Evolutionary conservation across 2,329 filamentous ascomycete genomes (phyloP).

Genomic region (Coniochaeta sp.): DNA sequence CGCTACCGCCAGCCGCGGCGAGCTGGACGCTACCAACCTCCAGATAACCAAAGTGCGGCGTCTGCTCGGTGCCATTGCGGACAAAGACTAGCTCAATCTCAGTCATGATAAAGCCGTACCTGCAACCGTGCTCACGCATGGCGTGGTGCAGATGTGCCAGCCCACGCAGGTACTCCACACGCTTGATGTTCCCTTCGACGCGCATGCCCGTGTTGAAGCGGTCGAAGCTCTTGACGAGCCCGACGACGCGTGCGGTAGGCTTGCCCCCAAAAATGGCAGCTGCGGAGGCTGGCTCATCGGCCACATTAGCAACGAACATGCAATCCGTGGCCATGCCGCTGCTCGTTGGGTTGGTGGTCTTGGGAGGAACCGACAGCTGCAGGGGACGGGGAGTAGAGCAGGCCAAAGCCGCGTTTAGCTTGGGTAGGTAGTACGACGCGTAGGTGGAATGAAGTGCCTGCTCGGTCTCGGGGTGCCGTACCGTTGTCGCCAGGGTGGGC

Average conservation of each 20-base stretch:
- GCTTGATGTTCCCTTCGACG: constrained; percentile 72
- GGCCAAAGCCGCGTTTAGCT: constrained; percentile 77
- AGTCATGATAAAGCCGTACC: constrained; percentile 93
- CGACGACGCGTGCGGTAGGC: constrained; percentile 36
- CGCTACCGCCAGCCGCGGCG: constrained; percentile 22
- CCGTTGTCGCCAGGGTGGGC: constrained; percentile 46
- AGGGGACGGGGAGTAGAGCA: constrained; percentile 63
- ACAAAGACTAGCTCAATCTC: constrained; percentile 93
- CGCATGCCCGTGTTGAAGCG: constrained; percentile 96
- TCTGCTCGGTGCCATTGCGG: constrained; percentile 63
- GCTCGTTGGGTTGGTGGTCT: constrained; percentile 29
- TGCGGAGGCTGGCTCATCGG: constrained; percentile 48
- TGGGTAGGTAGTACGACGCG: constrained; percentile 71
- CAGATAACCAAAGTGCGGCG: constrained; percentile 81
- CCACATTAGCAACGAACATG: constrained; percentile 57
- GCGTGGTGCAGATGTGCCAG: constrained; percentile 79
- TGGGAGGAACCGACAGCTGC: constrained; percentile 37
- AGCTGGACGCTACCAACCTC: constrained; percentile 62
- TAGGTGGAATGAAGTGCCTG: constrained; percentile 67
- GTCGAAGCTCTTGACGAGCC: constrained; percentile 86
- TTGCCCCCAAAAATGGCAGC: constrained; percentile 41
- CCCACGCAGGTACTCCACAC: constrained; percentile 81
- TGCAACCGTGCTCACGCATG: constrained; percentile 89
- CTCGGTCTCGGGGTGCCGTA: constrained; percentile 71
- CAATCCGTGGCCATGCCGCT: constrained; percentile 21